A percentile compares a stretch with the other conserved stretches of the same genome.
These are phyloP conservation scores for Sphagnum contortum DNA, from an alignment of 225 moss, liverwort and hornwort genomes.

Conservation along the genomic window DNA sequence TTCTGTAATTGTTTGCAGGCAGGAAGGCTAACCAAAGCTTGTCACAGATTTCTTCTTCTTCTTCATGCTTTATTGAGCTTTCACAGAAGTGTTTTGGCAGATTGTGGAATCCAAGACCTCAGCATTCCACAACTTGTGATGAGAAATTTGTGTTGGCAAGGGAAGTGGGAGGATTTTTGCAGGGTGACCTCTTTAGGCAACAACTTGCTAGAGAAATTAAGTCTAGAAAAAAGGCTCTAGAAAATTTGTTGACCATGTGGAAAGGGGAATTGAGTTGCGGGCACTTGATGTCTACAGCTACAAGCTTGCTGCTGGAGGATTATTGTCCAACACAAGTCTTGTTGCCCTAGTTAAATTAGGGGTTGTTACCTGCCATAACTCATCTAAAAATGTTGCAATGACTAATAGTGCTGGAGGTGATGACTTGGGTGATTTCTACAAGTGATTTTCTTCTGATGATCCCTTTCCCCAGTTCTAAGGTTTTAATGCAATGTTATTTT, in stretches of 20 bases:
- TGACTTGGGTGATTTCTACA: slow-evolving; percentile 80
- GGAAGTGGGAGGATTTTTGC: background rate
- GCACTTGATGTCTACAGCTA: slow-evolving; percentile 72
- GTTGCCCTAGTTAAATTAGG: slow-evolving; percentile 82
- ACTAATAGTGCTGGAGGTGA: slow-evolving; percentile 92
- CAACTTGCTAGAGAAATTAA: slow-evolving; percentile 50
- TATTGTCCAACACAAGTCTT: slow-evolving; percentile 67
- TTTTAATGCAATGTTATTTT: background rate
- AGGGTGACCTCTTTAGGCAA: slow-evolving; percentile 70
- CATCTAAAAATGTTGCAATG: slow-evolving; percentile 68
- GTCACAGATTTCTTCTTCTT: no score
- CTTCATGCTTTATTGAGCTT: no score
- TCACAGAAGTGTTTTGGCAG: no score
- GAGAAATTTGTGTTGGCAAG: no score
- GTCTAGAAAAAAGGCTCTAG: slow-evolving; percentile 59
- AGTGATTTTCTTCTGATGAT: slow-evolving; percentile 12
- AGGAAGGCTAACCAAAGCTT: no score
- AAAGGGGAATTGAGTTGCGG: slow-evolving; percentile 61
- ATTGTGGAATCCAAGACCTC: no score
- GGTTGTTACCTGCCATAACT: slow-evolving; percentile 21
- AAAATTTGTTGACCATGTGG: slow-evolving; percentile 83
- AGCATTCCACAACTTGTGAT: no score
- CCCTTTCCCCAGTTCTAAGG: background rate
- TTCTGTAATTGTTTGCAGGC: no score
- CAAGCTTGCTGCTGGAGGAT: slow-evolving; percentile 82